phyloP scores from a whole-genome alignment of 1,139 yeast genomes.

The Scheffersomyces lignicola region DNA sequence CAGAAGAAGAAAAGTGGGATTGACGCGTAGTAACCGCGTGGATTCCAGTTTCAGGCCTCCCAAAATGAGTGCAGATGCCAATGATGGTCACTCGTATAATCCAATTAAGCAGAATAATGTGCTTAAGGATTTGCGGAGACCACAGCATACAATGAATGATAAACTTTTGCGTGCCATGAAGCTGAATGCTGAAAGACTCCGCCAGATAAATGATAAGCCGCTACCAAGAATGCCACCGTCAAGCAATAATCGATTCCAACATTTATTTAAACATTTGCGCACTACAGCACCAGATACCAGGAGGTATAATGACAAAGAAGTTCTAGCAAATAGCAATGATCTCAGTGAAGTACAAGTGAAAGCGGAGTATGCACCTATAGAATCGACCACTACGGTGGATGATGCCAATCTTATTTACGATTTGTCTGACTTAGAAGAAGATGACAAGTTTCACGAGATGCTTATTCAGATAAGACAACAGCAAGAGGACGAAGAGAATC shows the following conservation, averaged over 20 bases:
- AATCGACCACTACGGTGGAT: conserved; percentile 7
- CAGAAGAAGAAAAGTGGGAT: neutral
- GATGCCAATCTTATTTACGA: conserved; percentile 16
- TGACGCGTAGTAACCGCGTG: too few species aligned
- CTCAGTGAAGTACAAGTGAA: conserved; percentile 3
- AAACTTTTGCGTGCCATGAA: too few species aligned
- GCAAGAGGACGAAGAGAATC: neutral
- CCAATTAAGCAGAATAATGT: conserved; percentile 3
- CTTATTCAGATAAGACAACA: conserved; percentile 8
- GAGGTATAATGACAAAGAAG: too few species aligned
- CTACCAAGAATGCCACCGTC: neutral
- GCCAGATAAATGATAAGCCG: neutral
- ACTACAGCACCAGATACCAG: too few species aligned
- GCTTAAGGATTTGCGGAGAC: neutral
- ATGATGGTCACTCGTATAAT: neutral
- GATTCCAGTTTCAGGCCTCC: too few species aligned
- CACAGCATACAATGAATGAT: neutral
- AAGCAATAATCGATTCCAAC: neutral
- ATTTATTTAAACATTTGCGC: too few species aligned
- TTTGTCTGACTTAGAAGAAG: conserved; percentile 31
- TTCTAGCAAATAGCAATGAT: too few species aligned
- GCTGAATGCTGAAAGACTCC: too few species aligned
- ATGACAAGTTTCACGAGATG: conserved; percentile 16
- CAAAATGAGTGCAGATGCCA: neutral
- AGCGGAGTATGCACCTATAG: conserved; percentile 1